Evolutionary conservation across 2,329 filamentous ascomycete species (phyloP).

Genomic region (Fusarium globosum): DNA sequence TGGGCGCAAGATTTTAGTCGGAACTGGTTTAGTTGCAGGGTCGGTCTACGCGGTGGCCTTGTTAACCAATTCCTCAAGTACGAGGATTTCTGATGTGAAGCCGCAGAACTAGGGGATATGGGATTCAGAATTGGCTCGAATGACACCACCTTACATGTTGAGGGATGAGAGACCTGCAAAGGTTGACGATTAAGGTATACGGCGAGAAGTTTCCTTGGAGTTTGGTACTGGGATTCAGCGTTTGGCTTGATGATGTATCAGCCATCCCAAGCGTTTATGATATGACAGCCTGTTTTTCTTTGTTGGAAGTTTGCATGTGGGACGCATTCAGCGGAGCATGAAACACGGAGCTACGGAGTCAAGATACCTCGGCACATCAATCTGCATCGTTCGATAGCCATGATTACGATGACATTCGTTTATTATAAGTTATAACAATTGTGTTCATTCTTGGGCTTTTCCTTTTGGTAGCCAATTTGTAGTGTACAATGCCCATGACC

Average conservation of each 20-base stretch:
- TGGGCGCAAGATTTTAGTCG: constrained; percentile 62
- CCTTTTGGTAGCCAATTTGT: background rate
- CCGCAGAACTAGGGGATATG: constrained; percentile 39
- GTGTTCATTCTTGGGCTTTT: constrained; percentile 10
- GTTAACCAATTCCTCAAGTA: constrained; percentile 67
- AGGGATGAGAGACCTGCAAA: background rate
- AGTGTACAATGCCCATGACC: constrained; percentile 3
- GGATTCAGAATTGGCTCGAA: background rate
- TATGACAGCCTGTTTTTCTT: constrained; percentile 4
- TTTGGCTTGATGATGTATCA: background rate
- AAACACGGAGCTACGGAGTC: constrained; percentile 33
- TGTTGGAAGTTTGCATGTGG: background rate
- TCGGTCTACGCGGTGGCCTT: constrained; percentile 69
- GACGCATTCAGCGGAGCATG: constrained; percentile 4
- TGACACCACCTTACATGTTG: background rate
- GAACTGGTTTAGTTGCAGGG: constrained; percentile 65
- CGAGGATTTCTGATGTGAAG: constrained; percentile 50
- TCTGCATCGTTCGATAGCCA: constrained; percentile 16
- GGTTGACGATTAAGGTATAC: background rate
- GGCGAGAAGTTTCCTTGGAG: constrained; percentile 10
- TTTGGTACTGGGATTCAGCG: constrained; percentile 8
- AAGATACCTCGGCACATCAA: constrained; percentile 33
- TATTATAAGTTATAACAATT: background rate
- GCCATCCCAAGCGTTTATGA: background rate
- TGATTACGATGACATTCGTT: constrained; percentile 18